These are phyloP conservation scores for Mollisiaceae sp. DNA, from an alignment of 2,329 filamentous ascomycete genomes.

Conservation along the genomic window DNA sequence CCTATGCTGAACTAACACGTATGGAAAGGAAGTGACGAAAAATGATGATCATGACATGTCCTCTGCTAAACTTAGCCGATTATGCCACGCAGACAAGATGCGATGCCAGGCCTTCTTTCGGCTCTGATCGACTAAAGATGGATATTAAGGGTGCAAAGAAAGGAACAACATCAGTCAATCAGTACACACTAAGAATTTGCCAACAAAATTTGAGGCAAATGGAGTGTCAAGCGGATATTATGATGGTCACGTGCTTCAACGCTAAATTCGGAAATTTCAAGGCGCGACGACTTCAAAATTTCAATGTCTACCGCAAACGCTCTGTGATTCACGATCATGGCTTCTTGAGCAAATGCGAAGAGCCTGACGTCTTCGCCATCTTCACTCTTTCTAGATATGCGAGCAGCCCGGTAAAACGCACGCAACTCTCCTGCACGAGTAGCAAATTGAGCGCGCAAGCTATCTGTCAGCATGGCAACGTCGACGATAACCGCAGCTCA, in stretches of 20 bases:
- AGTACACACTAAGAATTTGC: not conserved
- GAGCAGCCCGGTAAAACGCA: not conserved
- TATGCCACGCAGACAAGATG: not conserved
- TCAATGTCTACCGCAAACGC: conserved; percentile 15
- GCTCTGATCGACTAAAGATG: not conserved
- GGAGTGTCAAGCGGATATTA: not conserved
- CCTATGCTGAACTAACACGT: not conserved
- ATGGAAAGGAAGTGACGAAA: not conserved
- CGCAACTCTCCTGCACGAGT: not conserved
- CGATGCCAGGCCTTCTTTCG: not conserved
- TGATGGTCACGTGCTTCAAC: conserved; percentile 1
- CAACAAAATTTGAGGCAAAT: not conserved
- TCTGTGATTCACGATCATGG: conserved; percentile 20
- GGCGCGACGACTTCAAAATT: conserved; percentile 15
- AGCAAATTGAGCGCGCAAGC: conserved; percentile 10
- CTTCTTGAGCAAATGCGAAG: conserved; percentile 12
- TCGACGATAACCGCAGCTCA: conserved; percentile 39
- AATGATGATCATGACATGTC: not conserved
- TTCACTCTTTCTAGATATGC: not conserved
- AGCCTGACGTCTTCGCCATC: conserved; percentile 8
- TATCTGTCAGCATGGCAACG: conserved; percentile 37
- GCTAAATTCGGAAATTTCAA: not conserved
- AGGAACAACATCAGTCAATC: not conserved
- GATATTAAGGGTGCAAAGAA: not conserved
- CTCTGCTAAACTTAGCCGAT: conserved; percentile 5